Evolutionary conservation across 805 yeast genomes (phyloP).

Genomic region (Yarrowia sp.): DNA sequence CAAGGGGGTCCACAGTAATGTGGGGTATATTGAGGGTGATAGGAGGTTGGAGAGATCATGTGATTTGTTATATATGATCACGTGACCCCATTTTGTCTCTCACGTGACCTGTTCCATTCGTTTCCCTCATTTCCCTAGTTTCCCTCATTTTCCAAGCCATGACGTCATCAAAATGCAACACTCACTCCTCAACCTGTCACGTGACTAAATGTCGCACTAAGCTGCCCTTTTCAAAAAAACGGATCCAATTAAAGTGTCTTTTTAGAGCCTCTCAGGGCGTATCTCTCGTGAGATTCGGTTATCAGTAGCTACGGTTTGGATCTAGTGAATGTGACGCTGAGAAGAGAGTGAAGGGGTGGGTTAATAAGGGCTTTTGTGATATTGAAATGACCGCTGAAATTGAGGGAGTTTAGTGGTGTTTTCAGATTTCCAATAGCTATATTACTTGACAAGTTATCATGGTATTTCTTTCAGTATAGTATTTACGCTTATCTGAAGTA

Average conservation of each 20-base stretch:
- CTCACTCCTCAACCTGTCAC: background rate
- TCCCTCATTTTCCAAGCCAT: background rate
- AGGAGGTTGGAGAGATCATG: background rate
- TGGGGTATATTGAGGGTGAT: conserved; percentile 4
- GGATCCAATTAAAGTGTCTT: background rate
- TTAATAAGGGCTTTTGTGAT: too few species aligned
- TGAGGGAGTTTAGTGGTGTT: too few species aligned
- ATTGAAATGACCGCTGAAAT: too few species aligned
- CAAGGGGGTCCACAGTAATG: conserved; percentile 18
- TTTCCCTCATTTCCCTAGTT: too few species aligned
- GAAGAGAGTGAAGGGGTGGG: too few species aligned
- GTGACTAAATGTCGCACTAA: conserved; percentile 4
- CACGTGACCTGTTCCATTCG: too few species aligned
- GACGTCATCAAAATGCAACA: conserved; percentile 1
- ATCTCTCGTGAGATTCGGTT: background rate
- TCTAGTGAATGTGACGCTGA: too few species aligned
- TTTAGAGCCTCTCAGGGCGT: conserved; percentile 5
- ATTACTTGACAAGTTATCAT: too few species aligned
- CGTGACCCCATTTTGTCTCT: background rate
- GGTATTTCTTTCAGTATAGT: too few species aligned
- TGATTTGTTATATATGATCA: background rate
- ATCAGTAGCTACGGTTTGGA: too few species aligned
- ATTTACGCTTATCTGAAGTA: too few species aligned
- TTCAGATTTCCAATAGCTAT: too few species aligned
- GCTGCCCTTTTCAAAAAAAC: background rate